A percentile compares a stretch with the other conserved stretches of the same genome.
phyloP scores from a whole-genome alignment of 306 rosid genomes.

The Hippophae gyantsensis region DNA sequence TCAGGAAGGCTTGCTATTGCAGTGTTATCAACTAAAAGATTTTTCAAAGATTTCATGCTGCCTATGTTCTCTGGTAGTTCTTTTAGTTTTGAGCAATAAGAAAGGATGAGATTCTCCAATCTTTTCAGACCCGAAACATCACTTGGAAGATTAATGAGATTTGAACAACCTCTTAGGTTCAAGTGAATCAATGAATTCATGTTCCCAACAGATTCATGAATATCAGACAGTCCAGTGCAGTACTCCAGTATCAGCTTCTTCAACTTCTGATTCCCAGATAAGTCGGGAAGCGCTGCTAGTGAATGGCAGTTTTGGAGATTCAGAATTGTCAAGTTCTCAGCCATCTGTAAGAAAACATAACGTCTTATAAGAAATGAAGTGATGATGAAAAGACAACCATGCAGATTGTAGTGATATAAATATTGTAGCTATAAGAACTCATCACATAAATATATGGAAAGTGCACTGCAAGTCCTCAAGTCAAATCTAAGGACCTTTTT shows the following conservation, averaged over 20 bases:
- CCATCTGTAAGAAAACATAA: conserved; percentile 31
- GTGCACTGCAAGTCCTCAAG: no score
- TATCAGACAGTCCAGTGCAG: conserved; percentile 28
- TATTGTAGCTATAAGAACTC: no score
- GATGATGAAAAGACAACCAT: background rate
- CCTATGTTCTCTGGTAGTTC: conserved; percentile 38
- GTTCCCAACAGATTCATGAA: conserved; percentile 46
- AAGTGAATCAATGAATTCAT: conserved; percentile 32
- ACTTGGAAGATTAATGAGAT: conserved; percentile 34
- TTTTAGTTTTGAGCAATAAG: conserved; percentile 33
- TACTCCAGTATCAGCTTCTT: conserved; percentile 40
- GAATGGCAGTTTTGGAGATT: conserved; percentile 30
- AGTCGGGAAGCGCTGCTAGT: conserved; percentile 41
- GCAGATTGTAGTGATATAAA: no score
- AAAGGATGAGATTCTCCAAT: conserved; percentile 37
- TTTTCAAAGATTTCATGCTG: conserved; percentile 34
- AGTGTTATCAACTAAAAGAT: conserved; percentile 31
- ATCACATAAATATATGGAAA: no score
- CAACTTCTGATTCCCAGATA: conserved; percentile 33
- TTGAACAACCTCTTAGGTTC: conserved; percentile 31
- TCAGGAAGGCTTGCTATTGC: conserved; percentile 36
- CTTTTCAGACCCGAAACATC: conserved; percentile 46
- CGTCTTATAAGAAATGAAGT: background rate
- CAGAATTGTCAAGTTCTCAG: conserved; percentile 36
- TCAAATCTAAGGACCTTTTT: no score